These are phyloP conservation scores for Oryza meyeriana DNA, from an alignment of 176 grass and related monocot species.

Conservation along the genomic window DNA sequence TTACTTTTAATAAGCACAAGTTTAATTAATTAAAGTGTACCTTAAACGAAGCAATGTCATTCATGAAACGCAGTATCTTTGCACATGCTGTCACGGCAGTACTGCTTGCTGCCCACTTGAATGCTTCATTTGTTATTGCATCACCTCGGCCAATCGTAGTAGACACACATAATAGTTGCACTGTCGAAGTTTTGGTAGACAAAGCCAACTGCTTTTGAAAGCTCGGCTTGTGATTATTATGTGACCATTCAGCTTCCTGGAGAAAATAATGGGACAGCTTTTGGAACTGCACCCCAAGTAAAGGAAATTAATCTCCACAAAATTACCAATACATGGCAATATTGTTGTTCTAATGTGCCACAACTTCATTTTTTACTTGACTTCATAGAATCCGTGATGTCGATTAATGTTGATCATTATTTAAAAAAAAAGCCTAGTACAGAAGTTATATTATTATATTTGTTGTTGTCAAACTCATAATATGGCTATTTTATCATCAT, in stretches of 20 bases:
- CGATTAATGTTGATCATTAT: too few relatives aligned
- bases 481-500: too few relatives aligned
- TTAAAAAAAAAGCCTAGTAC: too few relatives aligned
- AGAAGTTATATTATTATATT: too few relatives aligned
- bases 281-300: not conserved
- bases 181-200: not conserved
- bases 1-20: too few relatives aligned
- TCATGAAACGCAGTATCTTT: conserved; percentile 19
- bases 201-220: not conserved
- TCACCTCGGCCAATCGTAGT: not conserved
- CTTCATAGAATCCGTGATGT: too few relatives aligned
- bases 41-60: conserved; percentile 36
- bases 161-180: not conserved
- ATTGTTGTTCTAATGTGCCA: too few relatives aligned
- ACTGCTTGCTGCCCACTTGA: not conserved
- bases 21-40: conserved; percentile 15
- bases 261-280: not conserved
- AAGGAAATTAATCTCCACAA: not conserved
- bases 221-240: not conserved
- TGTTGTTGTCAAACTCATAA: too few relatives aligned
- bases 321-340: too few relatives aligned
- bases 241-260: not conserved
- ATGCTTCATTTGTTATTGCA: not conserved
- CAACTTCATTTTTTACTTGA: too few relatives aligned
- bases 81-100: not conserved